These are phyloP conservation scores for Tilletia caries DNA, from an alignment of 1,284 basidiomycete genomes.

Conservation along the genomic window DNA sequence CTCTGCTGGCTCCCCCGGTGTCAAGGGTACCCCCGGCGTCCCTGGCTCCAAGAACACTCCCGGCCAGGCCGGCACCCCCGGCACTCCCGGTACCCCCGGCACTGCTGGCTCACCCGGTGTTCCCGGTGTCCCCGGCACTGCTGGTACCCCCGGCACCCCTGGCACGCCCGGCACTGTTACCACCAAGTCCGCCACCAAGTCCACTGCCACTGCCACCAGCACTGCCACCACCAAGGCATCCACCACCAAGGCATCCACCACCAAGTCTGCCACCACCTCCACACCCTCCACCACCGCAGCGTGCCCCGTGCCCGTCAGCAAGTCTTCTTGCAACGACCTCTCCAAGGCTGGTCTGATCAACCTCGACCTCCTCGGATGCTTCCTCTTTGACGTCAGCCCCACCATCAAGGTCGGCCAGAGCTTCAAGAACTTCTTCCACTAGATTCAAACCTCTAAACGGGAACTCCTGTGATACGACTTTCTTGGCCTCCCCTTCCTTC, in stretches of 20 bases:
- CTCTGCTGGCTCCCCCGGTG: constrained; percentile 10
- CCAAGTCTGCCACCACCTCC: background rate
- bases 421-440: background rate
- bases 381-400: constrained; percentile 1
- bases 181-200: constrained; percentile 10
- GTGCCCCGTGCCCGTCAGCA: background rate
- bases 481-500: no score
- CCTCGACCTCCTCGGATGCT: constrained; percentile 13
- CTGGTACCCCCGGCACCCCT: background rate
- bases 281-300: background rate
- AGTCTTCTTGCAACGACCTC: background rate
- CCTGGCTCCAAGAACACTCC: background rate
- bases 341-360: constrained; percentile 16
- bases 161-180: background rate
- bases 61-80: background rate
- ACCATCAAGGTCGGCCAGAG: constrained; percentile 4
- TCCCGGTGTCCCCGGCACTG: background rate
- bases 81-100: constrained; percentile 2
- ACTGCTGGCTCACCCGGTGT: background rate
- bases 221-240: background rate
- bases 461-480: no score
- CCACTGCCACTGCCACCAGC: background rate
- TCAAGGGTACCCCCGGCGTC: background rate
- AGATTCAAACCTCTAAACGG: background rate
- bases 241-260: background rate